A percentile compares a stretch with the other conserved stretches of the same genome.
These are phyloP conservation scores for Paramecium primaurelia DNA, from an alignment of 73 alveolate species.

Conservation along the genomic window DNA sequence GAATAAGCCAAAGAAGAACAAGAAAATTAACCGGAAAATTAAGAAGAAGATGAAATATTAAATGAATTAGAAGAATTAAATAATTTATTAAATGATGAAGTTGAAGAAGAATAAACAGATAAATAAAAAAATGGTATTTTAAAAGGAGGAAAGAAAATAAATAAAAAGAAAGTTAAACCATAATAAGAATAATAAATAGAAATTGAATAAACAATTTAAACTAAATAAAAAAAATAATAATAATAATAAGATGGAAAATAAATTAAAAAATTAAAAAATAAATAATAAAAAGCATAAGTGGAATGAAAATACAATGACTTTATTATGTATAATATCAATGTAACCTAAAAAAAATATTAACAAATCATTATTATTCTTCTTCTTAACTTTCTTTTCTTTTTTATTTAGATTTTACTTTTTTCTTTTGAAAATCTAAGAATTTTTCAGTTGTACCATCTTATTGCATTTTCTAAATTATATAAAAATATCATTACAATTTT, in stretches of 20 bases:
- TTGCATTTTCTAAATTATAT: constrained; percentile 27
- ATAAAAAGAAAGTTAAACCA: not conserved
- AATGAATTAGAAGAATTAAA: not conserved
- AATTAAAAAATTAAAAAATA: not conserved
- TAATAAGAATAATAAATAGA: not conserved
- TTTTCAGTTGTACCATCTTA: constrained; percentile 58
- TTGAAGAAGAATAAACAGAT: not conserved
- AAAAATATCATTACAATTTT: not conserved
- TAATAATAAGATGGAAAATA: not conserved
- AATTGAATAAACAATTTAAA: not conserved
- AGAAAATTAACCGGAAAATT: not conserved
- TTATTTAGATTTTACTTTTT: constrained; percentile 36
- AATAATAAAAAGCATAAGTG: not conserved
- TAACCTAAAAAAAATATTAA: not conserved
- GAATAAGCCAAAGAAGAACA: constrained; percentile 1
- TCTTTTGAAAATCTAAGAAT: constrained; percentile 19
- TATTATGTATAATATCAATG: not conserved
- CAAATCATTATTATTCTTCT: not conserved
- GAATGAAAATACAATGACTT: not conserved
- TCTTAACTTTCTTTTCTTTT: not conserved
- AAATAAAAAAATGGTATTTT: not conserved
- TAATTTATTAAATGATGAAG: not conserved
- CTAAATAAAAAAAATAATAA: not conserved
- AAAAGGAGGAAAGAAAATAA: not conserved
- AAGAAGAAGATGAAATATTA: not conserved